phyloP scores from a whole-genome alignment of 352 stramenopile species.

The Pythium monospermum region DNA sequence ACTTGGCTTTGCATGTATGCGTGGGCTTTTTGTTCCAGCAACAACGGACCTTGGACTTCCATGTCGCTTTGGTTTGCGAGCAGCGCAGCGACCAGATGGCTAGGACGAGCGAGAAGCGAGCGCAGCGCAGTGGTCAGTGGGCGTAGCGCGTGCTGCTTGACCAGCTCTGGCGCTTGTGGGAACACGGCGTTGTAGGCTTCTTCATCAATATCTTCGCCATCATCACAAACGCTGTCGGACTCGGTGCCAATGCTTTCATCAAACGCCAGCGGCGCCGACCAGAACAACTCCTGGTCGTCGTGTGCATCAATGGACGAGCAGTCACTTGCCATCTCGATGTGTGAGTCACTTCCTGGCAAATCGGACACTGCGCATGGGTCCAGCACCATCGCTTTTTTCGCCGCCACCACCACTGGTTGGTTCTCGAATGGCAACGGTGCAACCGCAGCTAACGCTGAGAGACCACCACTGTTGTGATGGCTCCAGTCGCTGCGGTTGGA shows the following conservation, averaged over 20 bases:
- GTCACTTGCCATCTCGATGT: slow-evolving; percentile 12
- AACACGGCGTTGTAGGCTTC: slow-evolving; percentile 22
- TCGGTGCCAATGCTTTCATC: slow-evolving; percentile 3
- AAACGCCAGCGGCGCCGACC: neutral
- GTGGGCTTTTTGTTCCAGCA: slow-evolving; percentile 29
- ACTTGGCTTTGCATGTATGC: slow-evolving; percentile 38
- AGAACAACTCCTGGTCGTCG: neutral
- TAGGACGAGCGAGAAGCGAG: slow-evolving; percentile 39
- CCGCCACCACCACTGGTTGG: neutral
- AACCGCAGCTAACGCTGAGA: neutral
- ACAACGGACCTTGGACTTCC: slow-evolving; percentile 16
- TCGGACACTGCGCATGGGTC: neutral
- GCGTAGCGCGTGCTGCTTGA: slow-evolving; percentile 25
- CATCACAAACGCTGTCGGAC: too few relatives aligned
- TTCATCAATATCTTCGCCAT: neutral
- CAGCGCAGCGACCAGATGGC: slow-evolving; percentile 45
- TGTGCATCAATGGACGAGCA: neutral
- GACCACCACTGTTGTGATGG: neutral
- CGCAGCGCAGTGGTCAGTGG: slow-evolving; percentile 45
- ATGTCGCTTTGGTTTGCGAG: neutral
- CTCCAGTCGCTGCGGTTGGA: too few relatives aligned
- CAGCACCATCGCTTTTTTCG: neutral
- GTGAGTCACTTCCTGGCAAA: neutral
- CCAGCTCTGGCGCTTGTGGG: slow-evolving; percentile 13
- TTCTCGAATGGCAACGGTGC: neutral